These are phyloP conservation scores for Xerocomus nothofagi DNA, from an alignment of 1,284 basidiomycete species.

Conservation along the genomic window DNA sequence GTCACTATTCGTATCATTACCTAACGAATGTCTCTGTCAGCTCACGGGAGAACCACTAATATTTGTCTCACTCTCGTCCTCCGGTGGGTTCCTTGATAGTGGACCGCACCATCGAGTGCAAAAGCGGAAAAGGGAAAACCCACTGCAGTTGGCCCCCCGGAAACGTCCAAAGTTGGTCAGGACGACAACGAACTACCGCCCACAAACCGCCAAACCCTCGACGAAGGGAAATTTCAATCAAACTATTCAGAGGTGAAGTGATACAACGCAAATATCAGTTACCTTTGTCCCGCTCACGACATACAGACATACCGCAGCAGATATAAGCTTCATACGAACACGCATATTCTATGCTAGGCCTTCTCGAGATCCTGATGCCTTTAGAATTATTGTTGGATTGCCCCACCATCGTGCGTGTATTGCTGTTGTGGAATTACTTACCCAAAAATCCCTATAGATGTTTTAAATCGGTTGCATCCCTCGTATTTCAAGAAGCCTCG, in stretches of 20 bases:
- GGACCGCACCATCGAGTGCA: conserved; percentile 3
- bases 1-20: conserved; percentile 69
- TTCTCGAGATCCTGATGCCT: conserved; percentile 44
- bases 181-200: neutral
- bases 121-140: conserved; percentile 30
- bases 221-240: conserved; percentile 13
- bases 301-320: conserved; percentile 47
- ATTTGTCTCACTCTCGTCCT: conserved; percentile 39
- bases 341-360: conserved; percentile 72
- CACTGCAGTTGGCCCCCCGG: conserved; percentile 20
- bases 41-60: conserved; percentile 70
- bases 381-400: conserved; percentile 58
- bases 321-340: conserved; percentile 55
- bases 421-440: neutral
- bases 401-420: conserved; percentile 60
- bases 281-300: conserved; percentile 20
- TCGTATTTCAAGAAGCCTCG: conserved; percentile 38
- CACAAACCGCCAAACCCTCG: conserved; percentile 5
- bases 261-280: neutral
- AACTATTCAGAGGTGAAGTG: conserved; percentile 23
- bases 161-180: conserved; percentile 26
- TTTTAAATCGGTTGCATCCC: conserved; percentile 56
- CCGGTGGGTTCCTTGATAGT: conserved; percentile 12
- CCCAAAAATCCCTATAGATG: conserved; percentile 45
- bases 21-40: conserved; percentile 82